Conservation (phyloP, 192 early-diverging fungal species). For the Dissophora ornata region DNA sequence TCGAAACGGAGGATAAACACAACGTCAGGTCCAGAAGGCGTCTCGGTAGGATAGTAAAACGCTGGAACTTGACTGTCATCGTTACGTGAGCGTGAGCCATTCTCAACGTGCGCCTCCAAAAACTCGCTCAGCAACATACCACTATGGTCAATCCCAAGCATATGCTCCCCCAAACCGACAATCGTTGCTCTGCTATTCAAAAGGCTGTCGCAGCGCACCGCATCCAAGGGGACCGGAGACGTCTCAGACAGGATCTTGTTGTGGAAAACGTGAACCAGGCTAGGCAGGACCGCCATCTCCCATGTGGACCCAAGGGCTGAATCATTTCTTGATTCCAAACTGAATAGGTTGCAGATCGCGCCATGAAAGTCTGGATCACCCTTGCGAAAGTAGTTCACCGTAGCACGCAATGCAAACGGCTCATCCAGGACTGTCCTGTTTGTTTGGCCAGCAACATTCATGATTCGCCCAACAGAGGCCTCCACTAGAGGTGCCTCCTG, state of each 20-base stretch:
- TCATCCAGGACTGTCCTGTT: conserved; percentile 16
- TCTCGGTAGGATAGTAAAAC: conserved; percentile 22
- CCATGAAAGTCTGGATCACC: conserved; percentile 18
- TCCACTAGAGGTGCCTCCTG: conserved; percentile 20
- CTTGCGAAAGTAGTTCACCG: conserved; percentile 16
- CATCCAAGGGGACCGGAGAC: no score
- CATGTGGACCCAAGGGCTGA: conserved; percentile 17
- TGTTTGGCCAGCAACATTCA: conserved; percentile 5
- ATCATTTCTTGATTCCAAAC: conserved; percentile 8
- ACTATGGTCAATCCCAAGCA: background rate
- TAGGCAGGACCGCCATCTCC: conserved; percentile 13
- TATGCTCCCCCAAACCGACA: conserved; percentile 9
- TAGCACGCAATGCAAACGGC: conserved; percentile 14
- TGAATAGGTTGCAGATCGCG: background rate
- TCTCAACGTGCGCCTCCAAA: conserved; percentile 16
- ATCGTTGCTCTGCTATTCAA: conserved; percentile 5
- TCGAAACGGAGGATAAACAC: conserved; percentile 25
- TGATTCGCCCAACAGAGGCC: conserved; percentile 28
- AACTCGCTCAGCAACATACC: conserved; percentile 12
- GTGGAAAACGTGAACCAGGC: conserved; percentile 24
- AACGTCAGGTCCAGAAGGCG: conserved; percentile 14
- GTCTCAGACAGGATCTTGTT: no score
- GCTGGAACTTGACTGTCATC: conserved; percentile 14
- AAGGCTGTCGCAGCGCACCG: conserved; percentile 5
- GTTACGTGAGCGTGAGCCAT: conserved; percentile 1